Evolutionary conservation across 805 yeast species (phyloP), one percentile per base, ranked within the genome.

Genomic region (Hanseniaspora thailandica): DNA sequence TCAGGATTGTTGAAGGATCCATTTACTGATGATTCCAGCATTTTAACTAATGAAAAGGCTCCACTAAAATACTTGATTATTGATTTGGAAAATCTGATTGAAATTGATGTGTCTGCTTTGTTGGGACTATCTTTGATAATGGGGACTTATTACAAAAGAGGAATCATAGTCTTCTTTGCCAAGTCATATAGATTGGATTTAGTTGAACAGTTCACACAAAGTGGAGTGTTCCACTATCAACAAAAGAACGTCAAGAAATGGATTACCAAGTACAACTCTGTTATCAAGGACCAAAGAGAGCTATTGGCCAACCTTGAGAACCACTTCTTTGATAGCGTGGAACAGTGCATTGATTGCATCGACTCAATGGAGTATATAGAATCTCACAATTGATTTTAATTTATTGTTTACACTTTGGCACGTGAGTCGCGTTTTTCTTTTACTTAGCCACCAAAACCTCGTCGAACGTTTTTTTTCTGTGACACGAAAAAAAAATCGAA

Each of bases 321-420:
- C 9, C 5, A 47, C 12, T 47, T 53, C 13, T 53, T 53, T 46
- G 52, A 47, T 15, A 45, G 25, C n/a, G 50, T 53, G 20, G 52
- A 53, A 25, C 41, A 43, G 30, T 41, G 41, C 31, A 41, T 53
- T 41, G 52, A 53, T 17, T 53, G 55, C 17, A 47, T 53, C 17
- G 55, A 53, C 43, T 41, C 19, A 9, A 53, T 53, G 55, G 55
- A 53, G 31, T 53, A 53, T 38, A 34, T 53, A 13, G 45, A 50
- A 20, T 20, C 45, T 2, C 47, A 50, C 15, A 34, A 44, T 17
- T 43, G 34, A 38, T n/a, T 30, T 9, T 25, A 22, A 6, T 6
- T 13, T 40, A 23, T 15, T 5, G 8, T 13, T 15, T 12, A 38
- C 17, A 38, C 15, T 9, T 22, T 23, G 5, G 8, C 23, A 36